A percentile compares a stretch with the other conserved stretches of the same genome.
Evolutionary conservation across 1,284 basidiomycete genomes (phyloP).

Genomic region (Ganoderma sp.): DNA sequence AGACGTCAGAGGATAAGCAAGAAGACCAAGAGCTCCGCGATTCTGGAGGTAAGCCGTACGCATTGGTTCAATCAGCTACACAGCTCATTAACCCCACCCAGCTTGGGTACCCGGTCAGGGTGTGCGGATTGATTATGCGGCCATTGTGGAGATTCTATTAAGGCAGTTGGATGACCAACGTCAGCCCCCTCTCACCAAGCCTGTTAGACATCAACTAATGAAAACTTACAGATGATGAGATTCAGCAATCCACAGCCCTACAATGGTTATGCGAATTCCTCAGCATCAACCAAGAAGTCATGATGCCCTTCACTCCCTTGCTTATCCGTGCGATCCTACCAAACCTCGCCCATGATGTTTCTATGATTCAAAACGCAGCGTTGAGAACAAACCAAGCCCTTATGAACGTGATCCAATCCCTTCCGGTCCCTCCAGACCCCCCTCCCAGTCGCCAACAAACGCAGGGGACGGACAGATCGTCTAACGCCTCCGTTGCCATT

Average conservation of each 20-base stretch:
- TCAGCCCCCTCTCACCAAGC: constrained; percentile 40
- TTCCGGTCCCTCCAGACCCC: constrained; percentile 73
- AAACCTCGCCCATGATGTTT: constrained; percentile 90
- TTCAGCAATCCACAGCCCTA: constrained; percentile 87
- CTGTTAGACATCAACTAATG: neutral
- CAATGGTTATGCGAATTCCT: constrained; percentile 95
- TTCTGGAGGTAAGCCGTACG: constrained; percentile 60
- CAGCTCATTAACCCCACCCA: constrained; percentile 31
- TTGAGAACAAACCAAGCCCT: constrained; percentile 88
- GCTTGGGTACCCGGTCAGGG: constrained; percentile 95
- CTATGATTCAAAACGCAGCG: constrained; percentile 89
- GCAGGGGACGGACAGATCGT: constrained; percentile 43
- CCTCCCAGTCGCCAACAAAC: constrained; percentile 46
- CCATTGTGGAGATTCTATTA: constrained; percentile 95
- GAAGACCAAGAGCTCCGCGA: constrained; percentile 63
- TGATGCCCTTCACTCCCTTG: constrained; percentile 93
- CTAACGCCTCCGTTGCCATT: constrained; percentile 43
- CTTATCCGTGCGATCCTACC: constrained; percentile 93
- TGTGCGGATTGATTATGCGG: constrained; percentile 88
- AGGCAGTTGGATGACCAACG: constrained; percentile 86
- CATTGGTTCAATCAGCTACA: constrained; percentile 39
- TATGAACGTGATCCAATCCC: constrained; percentile 82
- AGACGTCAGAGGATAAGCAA: constrained; percentile 49
- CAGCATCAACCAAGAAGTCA: constrained; percentile 86
- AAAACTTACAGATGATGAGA: constrained; percentile 73